Base-by-base conservation (phyloP, 805 yeast genomes). In the Yarrowia osloensis region DNA sequence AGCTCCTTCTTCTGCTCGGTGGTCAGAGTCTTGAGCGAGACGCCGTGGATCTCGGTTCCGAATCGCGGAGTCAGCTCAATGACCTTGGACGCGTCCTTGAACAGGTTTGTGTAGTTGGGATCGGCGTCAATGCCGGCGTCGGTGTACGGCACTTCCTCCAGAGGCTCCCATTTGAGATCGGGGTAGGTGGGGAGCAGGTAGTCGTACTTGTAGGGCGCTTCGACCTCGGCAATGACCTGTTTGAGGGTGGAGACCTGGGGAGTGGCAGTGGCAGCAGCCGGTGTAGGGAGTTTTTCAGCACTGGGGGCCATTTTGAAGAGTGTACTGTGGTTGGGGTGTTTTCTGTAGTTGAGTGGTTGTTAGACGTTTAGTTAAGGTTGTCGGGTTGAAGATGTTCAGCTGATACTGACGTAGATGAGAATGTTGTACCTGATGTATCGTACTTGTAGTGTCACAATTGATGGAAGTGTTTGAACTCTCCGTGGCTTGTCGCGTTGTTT, bases 31-130 rank as follows among this genome's bases (percentile, higher is more conserved):
- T 74, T 70, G 39, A 83, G 74, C 67, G 81, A 81, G 67, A 82
- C 74, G n/a, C 85, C 86, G 61, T 76, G 76, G 54, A 89, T 78
- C 70, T 86, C 90, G 21, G 87, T 79, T 22, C 95, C 96, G 65
- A 90, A 79, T 73, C 85, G 88, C 33, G 95, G 94, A 1, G 90
- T 85, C 42, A 89, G 75, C 70, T 82, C 83, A 69, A 69, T 74
- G 28, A 76, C 72, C 50, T 72, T 68, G 22, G 70, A 67, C 17
- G 74, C 77, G 22, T 71, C 72, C 28, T 68, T 67, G 70, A 74
- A 72, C 22, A 76, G 70, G 24, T 73, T 70, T 40, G 70, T 55
- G 69, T 71, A 75, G 21, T 67, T 57, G 9, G 75, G 73, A 62
- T 76, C 78, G 4, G 77, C 78, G 6, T 67, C 54, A 17, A 74